phyloP scores from a whole-genome alignment of 805 yeast genomes.

The Tetrapisispora namnaoensis region DNA sequence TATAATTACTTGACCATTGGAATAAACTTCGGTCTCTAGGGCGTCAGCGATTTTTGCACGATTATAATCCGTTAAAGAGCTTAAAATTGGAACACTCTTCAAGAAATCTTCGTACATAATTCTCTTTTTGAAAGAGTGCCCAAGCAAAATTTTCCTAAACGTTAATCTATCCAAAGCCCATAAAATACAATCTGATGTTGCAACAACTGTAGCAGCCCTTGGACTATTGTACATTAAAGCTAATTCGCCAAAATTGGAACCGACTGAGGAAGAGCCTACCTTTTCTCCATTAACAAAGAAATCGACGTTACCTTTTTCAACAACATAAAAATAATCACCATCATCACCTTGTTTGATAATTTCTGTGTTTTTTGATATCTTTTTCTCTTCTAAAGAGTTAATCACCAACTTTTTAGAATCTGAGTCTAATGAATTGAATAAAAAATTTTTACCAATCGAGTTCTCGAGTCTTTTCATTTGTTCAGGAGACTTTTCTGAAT shows the following conservation, averaged over 20 bases:
- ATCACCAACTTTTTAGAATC: slow-evolving; percentile 70
- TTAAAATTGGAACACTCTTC: slow-evolving; percentile 74
- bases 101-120: slow-evolving; percentile 82
- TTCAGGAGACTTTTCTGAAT: slow-evolving; percentile 46
- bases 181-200: slow-evolving; percentile 58
- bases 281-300: slow-evolving; percentile 55
- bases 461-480: slow-evolving; percentile 61
- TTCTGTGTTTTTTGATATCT: slow-evolving; percentile 46
- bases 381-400: slow-evolving; percentile 71
- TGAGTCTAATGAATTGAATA: slow-evolving; percentile 74
- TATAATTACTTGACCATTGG: slow-evolving; percentile 65
- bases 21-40: slow-evolving; percentile 63
- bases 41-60: slow-evolving; percentile 93
- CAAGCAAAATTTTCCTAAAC: slow-evolving; percentile 82
- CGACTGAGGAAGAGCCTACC: slow-evolving; percentile 71
- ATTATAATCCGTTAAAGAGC: slow-evolving; percentile 64
- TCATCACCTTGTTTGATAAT: slow-evolving; percentile 23
- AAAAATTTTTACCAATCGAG: slow-evolving; percentile 69
- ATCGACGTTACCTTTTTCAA: slow-evolving; percentile 58
- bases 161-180: slow-evolving; percentile 94
- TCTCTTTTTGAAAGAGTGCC: slow-evolving; percentile 85
- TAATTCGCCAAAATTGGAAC: slow-evolving; percentile 90
- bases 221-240: slow-evolving; percentile 97
- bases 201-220: slow-evolving; percentile 88
- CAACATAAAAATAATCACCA: slow-evolving; percentile 9